Evolutionary conservation across 2,329 filamentous ascomycete genomes (phyloP).

Genomic region (Torrubiella hemipterigena): DNA sequence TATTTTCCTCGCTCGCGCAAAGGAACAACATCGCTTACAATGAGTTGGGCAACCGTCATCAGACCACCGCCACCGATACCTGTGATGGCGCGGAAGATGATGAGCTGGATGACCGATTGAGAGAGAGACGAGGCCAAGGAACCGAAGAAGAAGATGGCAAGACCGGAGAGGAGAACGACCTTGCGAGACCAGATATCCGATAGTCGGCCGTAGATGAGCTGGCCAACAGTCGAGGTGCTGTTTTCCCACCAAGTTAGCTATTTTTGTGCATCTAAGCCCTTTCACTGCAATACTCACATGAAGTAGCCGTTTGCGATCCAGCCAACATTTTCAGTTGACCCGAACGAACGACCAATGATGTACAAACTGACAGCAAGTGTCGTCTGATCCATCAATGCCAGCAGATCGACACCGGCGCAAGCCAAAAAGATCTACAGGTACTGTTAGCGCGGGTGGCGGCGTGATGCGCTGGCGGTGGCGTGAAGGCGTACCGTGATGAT

Average conservation of each 20-base stretch:
- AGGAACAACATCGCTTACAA: slow-evolving; percentile 60
- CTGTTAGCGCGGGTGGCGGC: not conserved
- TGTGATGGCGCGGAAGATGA: slow-evolving; percentile 27
- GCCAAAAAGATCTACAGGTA: slow-evolving; percentile 39
- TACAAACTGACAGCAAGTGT: slow-evolving; percentile 42
- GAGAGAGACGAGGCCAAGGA: slow-evolving; percentile 30
- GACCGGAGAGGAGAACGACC: slow-evolving; percentile 21
- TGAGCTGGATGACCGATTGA: slow-evolving; percentile 25
- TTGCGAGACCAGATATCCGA: slow-evolving; percentile 36
- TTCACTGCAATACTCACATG: slow-evolving; percentile 26
- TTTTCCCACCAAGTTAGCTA: no score
- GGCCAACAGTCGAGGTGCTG: slow-evolving; percentile 32
- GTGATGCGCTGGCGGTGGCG: accelerated
- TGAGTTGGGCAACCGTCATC: slow-evolving; percentile 55
- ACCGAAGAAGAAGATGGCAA: slow-evolving; percentile 29
- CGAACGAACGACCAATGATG: slow-evolving; percentile 37
- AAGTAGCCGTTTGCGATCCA: slow-evolving; percentile 47
- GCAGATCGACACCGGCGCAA: slow-evolving; percentile 40
- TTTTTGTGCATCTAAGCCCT: no score
- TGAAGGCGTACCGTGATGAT: slow-evolving; percentile 34
- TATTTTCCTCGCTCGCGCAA: slow-evolving; percentile 59
- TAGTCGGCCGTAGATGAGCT: slow-evolving; percentile 31
- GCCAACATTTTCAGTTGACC: slow-evolving; percentile 34
- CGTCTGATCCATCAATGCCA: slow-evolving; percentile 46
- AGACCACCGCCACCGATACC: slow-evolving; percentile 59